These are phyloP conservation scores for Boletus sp. DNA, from an alignment of 768 basidiomycete species.

Conservation along the genomic window DNA sequence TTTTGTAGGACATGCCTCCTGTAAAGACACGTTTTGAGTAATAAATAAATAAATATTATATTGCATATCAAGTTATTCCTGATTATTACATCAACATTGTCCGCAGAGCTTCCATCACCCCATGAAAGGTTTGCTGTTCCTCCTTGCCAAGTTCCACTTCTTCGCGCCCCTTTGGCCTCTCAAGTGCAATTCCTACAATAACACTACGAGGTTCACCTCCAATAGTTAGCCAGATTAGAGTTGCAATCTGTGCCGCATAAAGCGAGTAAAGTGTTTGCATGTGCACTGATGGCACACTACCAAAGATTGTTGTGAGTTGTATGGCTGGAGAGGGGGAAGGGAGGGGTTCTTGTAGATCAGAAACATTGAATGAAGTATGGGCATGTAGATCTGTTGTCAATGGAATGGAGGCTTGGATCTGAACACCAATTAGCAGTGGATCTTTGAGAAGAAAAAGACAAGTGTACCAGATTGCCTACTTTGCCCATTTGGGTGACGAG, in stretches of 20 bases:
- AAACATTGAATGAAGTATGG: slow-evolving; percentile 35
- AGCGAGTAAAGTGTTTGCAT: slow-evolving; percentile 71
- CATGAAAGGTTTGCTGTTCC: slow-evolving; percentile 47
- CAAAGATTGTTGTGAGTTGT: slow-evolving; percentile 75
- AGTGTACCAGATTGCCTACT: slow-evolving; percentile 77
- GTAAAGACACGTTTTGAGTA: too few relatives aligned
- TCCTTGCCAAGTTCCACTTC: slow-evolving; percentile 31
- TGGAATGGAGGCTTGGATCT: slow-evolving; percentile 85
- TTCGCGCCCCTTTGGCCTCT: slow-evolving; percentile 32
- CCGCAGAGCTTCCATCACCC: slow-evolving; percentile 49
- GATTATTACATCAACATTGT: slow-evolving; percentile 29
- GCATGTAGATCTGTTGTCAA: slow-evolving; percentile 53
- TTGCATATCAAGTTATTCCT: too few relatives aligned
- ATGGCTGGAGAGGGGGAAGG: slow-evolving; percentile 71
- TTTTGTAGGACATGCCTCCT: too few relatives aligned
- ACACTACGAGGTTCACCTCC: slow-evolving; percentile 54
- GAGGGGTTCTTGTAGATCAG: slow-evolving; percentile 36
- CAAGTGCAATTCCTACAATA: slow-evolving; percentile 73
- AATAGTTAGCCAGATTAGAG: slow-evolving; percentile 68
- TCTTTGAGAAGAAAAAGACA: background rate
- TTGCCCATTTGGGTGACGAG: slow-evolving; percentile 89
- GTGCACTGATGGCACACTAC: slow-evolving; percentile 66
- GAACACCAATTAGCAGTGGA: slow-evolving; percentile 5
- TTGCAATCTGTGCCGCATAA: slow-evolving; percentile 85
- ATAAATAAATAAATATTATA: too few relatives aligned